phyloP scores from a whole-genome alignment of 83 land plant species.

The Picea mariana region DNA sequence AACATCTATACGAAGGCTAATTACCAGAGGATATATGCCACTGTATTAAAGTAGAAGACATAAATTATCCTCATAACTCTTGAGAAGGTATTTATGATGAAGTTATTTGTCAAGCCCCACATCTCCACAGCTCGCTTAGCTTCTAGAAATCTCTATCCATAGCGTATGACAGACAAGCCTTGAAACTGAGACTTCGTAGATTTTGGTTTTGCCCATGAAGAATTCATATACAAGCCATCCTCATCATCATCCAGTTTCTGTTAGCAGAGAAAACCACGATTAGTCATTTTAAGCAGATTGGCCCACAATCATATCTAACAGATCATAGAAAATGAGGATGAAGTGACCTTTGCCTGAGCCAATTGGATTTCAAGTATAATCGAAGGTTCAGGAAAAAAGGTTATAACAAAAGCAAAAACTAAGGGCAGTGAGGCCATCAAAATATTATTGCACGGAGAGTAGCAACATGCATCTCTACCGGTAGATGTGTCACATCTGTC shows the following conservation, averaged over 20 bases:
- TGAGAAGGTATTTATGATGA: no score
- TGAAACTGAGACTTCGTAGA: slow-evolving; percentile 45
- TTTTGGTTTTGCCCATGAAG: slow-evolving; percentile 45
- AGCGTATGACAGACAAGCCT: slow-evolving; percentile 30
- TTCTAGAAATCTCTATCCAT: slow-evolving; percentile 17
- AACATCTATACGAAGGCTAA: neutral
- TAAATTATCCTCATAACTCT: neutral
- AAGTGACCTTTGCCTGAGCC: neutral
- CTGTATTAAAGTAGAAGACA: neutral
- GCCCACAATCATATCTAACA: neutral
- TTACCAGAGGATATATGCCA: neutral
- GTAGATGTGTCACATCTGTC: no score
- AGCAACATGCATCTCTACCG: no score
- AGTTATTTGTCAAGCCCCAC: neutral
- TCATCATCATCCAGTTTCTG: slow-evolving; percentile 40
- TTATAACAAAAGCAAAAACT: neutral
- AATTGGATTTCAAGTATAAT: neutral
- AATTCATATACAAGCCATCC: slow-evolving; percentile 38
- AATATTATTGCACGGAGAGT: neutral
- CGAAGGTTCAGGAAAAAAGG: neutral
- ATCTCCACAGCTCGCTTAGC: neutral
- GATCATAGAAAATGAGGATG: neutral
- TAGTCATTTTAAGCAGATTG: neutral
- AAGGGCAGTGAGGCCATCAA: neutral
- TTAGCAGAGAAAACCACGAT: slow-evolving; percentile 6